Evolutionary conservation across 495 filamentous ascomycete species (phyloP).

Genomic region (Terfezia boudieri): DNA sequence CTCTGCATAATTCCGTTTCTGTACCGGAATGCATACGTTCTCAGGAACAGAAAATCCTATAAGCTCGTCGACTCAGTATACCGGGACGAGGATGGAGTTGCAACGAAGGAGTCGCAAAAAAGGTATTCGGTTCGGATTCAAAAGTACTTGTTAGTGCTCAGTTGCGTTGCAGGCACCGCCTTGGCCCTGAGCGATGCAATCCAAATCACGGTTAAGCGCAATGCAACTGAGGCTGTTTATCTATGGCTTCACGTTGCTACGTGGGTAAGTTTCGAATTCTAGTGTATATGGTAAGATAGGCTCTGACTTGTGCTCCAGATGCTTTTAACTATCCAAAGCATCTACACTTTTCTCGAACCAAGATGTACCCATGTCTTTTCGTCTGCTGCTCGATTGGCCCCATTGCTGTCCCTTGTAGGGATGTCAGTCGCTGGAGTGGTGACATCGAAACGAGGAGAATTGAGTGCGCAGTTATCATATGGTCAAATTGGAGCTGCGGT

Average conservation of each 20-base stretch:
- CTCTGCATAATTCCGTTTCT: not conserved
- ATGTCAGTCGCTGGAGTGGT: not conserved
- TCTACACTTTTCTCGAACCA: not conserved
- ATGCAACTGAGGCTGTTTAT: slow-evolving; percentile 14
- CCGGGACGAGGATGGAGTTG: slow-evolving; percentile 39
- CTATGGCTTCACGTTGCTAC: slow-evolving; percentile 23
- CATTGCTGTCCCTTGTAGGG: not conserved
- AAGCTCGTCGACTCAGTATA: slow-evolving; percentile 20
- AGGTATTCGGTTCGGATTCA: slow-evolving; percentile 29
- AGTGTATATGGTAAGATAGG: no score
- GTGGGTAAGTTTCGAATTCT: slow-evolving; percentile 24
- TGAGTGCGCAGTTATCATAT: not conserved
- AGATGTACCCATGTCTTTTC: not conserved
- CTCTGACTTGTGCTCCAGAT: slow-evolving; percentile 1
- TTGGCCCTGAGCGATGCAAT: slow-evolving; percentile 26
- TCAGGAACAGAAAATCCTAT: not conserved
- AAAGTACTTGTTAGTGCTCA: slow-evolving; percentile 25
- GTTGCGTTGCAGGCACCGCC: slow-evolving; percentile 24
- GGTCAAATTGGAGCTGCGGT: slow-evolving; percentile 21
- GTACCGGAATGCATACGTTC: not conserved
- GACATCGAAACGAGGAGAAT: not conserved
- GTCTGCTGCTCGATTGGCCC: not conserved
- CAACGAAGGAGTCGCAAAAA: slow-evolving; percentile 32
- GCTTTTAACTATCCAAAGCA: not conserved
- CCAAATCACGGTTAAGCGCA: slow-evolving; percentile 19